phyloP scores from a whole-genome alignment of 345 rosid genomes.

The Lepidium aucheri region DNA sequence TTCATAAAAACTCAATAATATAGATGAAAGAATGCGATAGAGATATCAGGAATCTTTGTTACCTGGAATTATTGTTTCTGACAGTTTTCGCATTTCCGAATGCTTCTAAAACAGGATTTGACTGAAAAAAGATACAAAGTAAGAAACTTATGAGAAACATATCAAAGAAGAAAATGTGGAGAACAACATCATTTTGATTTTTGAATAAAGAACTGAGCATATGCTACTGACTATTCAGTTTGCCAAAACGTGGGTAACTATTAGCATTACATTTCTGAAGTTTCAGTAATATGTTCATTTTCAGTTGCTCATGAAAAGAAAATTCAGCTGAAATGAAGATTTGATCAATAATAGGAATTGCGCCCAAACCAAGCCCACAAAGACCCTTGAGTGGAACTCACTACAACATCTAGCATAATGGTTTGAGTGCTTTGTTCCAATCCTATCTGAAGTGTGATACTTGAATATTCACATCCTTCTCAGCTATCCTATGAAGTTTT shows the following conservation, averaged over 20 bases:
- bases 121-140: constrained; percentile 44
- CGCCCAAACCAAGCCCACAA: too few relatives aligned
- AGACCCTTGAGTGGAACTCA: too few relatives aligned
- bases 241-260: neutral
- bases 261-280: constrained; percentile 4
- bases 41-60: neutral
- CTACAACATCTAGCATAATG: too few relatives aligned
- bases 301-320: neutral
- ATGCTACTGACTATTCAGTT: constrained; percentile 10
- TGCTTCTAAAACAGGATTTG: constrained; percentile 99
- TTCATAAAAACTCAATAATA: neutral
- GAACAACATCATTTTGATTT: constrained; percentile 1
- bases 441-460: too few relatives aligned
- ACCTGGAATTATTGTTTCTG: constrained; percentile 98
- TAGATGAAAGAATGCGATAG: neutral
- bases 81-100: constrained; percentile 99
- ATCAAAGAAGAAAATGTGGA: neutral
- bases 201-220: neutral
- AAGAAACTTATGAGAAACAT: constrained; percentile 6
- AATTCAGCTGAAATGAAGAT: neutral
- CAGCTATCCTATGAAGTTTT: neutral
- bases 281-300: neutral
- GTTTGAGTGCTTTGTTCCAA: too few relatives aligned
- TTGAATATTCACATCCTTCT: too few relatives aligned
- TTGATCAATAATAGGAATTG: neutral